Evolutionary conservation across 2,329 filamentous ascomycete species (phyloP), one percentile per base, ranked within the genome.

Genomic region (Colletotrichum gigasporum): DNA sequence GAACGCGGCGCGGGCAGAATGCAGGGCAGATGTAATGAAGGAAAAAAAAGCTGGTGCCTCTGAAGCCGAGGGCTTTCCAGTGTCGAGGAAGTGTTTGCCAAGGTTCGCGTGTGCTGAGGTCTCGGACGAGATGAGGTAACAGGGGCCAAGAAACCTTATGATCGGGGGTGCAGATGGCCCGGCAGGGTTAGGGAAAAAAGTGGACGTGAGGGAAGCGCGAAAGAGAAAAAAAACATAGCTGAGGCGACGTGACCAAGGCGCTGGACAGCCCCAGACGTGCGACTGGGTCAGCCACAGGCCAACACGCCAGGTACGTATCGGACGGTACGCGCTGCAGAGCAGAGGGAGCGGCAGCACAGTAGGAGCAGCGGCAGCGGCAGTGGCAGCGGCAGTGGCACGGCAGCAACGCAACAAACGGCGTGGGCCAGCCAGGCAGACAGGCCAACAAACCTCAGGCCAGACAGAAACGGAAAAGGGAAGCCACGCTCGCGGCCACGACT

Each of bases 91-190:
- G 42, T 61, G 62, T 61, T 62, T 64, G 62, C 62, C 62, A 64
- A 61, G 37, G 62, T 64, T 64, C 62, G 62, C 62, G 56, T 50
- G 28, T 63, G 50, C 44, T 53, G 22, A 55, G 61, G 62, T 61
- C 62, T 64, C 48, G 62, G 56, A 61, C 42, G 48, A 64, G 62
- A 64, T 64, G 62, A 62, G 62, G 62, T 64, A 62, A 64, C 62
- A 64, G 56, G 62, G 62, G 62, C 56, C 62, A 64, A 64, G 61
- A 64, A 64, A 64, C 61, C 61, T 64, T 61, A 57, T 57, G 61
- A 64, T 64, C 61, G 61, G 61, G 61, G 56, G 26, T 64, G 61
- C 56, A 64, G 61, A 54, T 61, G 61, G 61, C 42, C 61, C 61
- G 61, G 56, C 61, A 64, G 61, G 61, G 61, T 61, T 64, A 64